A percentile compares a stretch with the other conserved stretches of the same genome.
phyloP scores from a whole-genome alignment of 176 grass and related monocot genomes.

The barley (Hordeum vulgare) region DNA sequence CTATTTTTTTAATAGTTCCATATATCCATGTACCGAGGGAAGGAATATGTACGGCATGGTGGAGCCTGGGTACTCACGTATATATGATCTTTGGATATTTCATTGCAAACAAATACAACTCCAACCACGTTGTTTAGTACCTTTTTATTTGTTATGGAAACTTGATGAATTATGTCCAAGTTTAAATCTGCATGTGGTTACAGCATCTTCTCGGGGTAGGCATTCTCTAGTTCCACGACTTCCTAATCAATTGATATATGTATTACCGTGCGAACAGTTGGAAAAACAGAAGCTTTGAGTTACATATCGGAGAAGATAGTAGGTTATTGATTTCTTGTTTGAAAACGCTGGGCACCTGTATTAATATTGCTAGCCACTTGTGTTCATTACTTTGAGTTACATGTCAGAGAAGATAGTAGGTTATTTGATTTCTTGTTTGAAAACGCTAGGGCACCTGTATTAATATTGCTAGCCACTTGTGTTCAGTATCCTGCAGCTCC shows the following conservation, averaged over 20 bases:
- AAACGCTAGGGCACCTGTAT: not conserved
- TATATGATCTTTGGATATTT: not conserved
- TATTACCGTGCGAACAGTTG: not conserved
- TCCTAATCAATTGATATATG: not conserved
- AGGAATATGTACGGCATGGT: not conserved
- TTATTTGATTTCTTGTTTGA: conserved; percentile 9
- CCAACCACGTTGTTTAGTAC: not conserved
- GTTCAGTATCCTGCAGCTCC: not conserved
- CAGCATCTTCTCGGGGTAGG: not conserved
- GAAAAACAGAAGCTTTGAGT: not conserved
- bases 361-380: conserved; percentile 6
- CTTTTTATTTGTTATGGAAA: conserved; percentile 6
- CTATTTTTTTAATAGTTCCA: not conserved
- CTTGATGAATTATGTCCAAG: not conserved
- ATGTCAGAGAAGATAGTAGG: not conserved
- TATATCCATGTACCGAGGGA: not conserved
- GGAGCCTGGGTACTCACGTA: not conserved
- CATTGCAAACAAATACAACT: conserved; percentile 1
- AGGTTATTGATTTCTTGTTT: not conserved
- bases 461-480: conserved; percentile 6
- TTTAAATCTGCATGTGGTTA: conserved; percentile 4
- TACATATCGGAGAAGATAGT: not conserved
- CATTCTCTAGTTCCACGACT: not conserved
- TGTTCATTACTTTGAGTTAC: not conserved
- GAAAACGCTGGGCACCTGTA: not conserved